phyloP scores from a whole-genome alignment of 2,329 filamentous ascomycete species.

The Xylaria digitata region DNA sequence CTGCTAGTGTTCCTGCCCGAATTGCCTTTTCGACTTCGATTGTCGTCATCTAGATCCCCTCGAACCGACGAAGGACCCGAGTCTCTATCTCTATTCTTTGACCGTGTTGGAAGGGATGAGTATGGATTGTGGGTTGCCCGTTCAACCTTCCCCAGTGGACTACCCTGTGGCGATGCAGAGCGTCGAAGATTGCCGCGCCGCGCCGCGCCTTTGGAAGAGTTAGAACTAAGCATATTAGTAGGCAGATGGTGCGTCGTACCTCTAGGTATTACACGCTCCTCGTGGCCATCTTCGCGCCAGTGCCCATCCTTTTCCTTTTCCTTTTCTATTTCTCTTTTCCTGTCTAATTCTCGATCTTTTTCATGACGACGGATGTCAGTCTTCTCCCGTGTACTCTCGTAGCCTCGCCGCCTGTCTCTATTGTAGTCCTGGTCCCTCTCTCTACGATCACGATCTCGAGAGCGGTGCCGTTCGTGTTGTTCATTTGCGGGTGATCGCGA shows the following conservation, averaged over 20 bases:
- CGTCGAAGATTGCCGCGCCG: conserved; percentile 42
- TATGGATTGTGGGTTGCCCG: conserved; percentile 43
- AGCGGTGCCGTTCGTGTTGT: conserved; percentile 48
- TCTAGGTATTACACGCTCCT: conserved; percentile 37
- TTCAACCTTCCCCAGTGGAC: conserved; percentile 38
- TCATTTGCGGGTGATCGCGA: conserved; percentile 50
- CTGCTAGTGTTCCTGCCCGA: conserved; percentile 38
- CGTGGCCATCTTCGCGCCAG: conserved; percentile 42
- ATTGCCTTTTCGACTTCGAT: conserved; percentile 40
- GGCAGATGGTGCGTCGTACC: conserved; percentile 29
- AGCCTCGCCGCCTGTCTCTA: conserved; percentile 46
- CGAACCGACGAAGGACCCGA: conserved; percentile 51
- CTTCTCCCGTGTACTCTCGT: conserved; percentile 31
- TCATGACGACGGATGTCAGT: conserved; percentile 37
- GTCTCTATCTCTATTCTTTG: conserved; percentile 40
- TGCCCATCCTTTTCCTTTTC: conserved; percentile 25
- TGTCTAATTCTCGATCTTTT: conserved; percentile 26
- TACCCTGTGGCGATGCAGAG: conserved; percentile 41
- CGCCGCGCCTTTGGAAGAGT: conserved; percentile 35
- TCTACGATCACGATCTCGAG: conserved; percentile 53
- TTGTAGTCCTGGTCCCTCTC: conserved; percentile 56
- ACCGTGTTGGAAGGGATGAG: conserved; percentile 49
- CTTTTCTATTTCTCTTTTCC: conserved; percentile 17
- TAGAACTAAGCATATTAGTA: conserved; percentile 18
- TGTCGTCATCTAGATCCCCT: conserved; percentile 52